Percentiles rank a stretch among this genome's conserved stretches.
Conservation (phyloP, 1,284 basidiomycete genomes). For the Schizophyllum amplum region DNA sequence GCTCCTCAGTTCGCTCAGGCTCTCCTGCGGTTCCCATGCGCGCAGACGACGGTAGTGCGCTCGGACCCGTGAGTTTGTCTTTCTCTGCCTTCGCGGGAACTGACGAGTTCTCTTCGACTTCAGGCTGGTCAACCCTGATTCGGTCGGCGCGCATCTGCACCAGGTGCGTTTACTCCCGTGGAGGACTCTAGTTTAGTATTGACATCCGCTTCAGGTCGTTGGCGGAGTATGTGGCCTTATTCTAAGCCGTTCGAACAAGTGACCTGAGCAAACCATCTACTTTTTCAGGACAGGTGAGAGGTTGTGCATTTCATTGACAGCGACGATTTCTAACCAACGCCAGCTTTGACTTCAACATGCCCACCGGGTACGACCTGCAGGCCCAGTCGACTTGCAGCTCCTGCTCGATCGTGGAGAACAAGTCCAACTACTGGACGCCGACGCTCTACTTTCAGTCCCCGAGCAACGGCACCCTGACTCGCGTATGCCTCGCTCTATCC, state of each 20-base stretch:
- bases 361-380: slow-evolving; percentile 10
- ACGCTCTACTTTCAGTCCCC: slow-evolving; percentile 34
- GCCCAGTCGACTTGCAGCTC: slow-evolving; percentile 25
- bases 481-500: slow-evolving; percentile 22
- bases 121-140: slow-evolving; percentile 13
- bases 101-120: not conserved
- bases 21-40: slow-evolving; percentile 15
- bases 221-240: not conserved
- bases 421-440: slow-evolving; percentile 32
- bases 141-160: slow-evolving; percentile 14
- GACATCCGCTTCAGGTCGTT: too few species aligned
- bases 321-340: not conserved
- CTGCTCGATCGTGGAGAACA: slow-evolving; percentile 33
- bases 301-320: too few species aligned
- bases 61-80: slow-evolving; percentile 13
- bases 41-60: slow-evolving; percentile 15
- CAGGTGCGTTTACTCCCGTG: too few species aligned
- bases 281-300: too few species aligned
- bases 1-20: slow-evolving; percentile 8
- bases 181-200: too few species aligned
- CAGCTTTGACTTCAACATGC: slow-evolving; percentile 15
- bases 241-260: too few species aligned
- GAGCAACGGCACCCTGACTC: slow-evolving; percentile 32
- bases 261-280: too few species aligned
- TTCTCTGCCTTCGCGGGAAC: not conserved